A percentile compares a stretch with the other conserved stretches of the same genome.
Conservation (phyloP, 1,139 yeast genomes). For the Blastobotrys capitulatus region DNA sequence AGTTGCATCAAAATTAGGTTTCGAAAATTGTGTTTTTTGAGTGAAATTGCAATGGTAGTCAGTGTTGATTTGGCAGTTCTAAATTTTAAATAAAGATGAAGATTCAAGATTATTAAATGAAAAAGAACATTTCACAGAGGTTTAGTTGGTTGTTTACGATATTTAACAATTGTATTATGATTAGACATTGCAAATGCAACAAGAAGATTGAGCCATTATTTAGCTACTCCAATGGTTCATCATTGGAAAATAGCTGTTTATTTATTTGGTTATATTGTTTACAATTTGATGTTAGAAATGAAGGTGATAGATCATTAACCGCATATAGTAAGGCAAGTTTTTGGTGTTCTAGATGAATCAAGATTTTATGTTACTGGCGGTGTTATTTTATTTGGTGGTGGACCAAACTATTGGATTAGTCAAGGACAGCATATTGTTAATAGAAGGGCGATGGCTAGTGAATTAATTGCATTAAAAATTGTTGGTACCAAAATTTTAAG, state of each 20-base stretch:
- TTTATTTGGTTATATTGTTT: background rate
- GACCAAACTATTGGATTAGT: background rate
- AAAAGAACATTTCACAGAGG: background rate
- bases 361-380: background rate
- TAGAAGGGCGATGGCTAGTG: background rate
- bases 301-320: background rate
- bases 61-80: background rate
- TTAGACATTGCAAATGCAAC: background rate
- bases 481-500: background rate
- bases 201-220: background rate
- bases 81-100: background rate
- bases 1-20: background rate
- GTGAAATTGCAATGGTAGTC: background rate
- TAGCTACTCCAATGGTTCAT: background rate
- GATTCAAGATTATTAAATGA: background rate
- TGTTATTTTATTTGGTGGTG: background rate
- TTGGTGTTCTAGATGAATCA: background rate
- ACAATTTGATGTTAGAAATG: background rate
- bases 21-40: background rate
- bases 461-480: background rate
- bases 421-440: background rate
- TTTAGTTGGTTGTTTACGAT: background rate
- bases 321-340: background rate
- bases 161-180: background rate
- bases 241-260: background rate